Base-by-base conservation (phyloP, 495 filamentous ascomycete species). In the Xylaria bambusicola region DNA sequence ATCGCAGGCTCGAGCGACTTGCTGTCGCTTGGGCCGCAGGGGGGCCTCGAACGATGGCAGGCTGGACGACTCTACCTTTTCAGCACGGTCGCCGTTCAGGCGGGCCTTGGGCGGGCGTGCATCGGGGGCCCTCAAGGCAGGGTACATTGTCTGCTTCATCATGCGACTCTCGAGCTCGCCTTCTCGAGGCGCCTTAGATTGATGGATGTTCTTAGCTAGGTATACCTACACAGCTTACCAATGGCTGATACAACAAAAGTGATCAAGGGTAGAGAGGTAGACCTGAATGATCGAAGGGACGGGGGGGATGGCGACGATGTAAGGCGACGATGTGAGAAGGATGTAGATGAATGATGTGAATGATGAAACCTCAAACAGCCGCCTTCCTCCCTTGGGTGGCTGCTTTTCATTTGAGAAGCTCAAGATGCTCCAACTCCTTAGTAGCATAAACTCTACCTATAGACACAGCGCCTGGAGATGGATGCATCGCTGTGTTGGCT, bases 1-100 rank as follows among this genome's bases (percentile, higher is more conserved):
- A 62, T 79, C 77, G 58, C 78, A 82, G 3, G 79, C 77, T 9
- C 77, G 66, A 18, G 71, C 65, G 6, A 80, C 79, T 58, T 81
- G 77, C 23, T 62, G 69, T 12, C 76, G 64, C 62, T 74, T 77
- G 23, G 60, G 69, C 24, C 64, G 58, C 35, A 58, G 18, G 12
- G 61, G 55, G 20, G 50, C 61, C 40, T 63, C 61, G 36, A 56
- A 63, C 18, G 55, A 53, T 12, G 15, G 47, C 44, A 45, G 23
- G 8, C 10, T 56, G 15, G 44, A 21, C 7, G 31, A 17, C 21
- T 46, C 29, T 6, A 41, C 8, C 21, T 26, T 52, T 21, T 53
- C 57, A 47, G 35, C 58, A 24, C 47, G 29, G 26, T 55, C 58
- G 51, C 36, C 1, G 8, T 38, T 38, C 6, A 3, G 36, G 12